Conservation (phyloP, 345 rosid species). For the Lenwebbia sp. region DNA sequence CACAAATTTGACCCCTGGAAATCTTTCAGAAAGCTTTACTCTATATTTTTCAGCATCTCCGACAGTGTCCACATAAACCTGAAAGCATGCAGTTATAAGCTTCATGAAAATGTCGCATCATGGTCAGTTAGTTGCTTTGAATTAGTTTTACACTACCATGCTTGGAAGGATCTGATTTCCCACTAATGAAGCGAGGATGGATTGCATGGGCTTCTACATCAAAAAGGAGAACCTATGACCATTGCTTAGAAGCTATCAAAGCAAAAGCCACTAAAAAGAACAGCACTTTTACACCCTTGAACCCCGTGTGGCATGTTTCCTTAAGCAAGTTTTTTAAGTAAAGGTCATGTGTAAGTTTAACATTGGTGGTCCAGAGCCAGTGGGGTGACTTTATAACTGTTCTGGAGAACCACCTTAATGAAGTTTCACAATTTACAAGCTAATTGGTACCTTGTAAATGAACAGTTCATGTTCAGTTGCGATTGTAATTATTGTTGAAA, state of each 20-base stretch:
- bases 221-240: background rate
- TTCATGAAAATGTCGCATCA: background rate
- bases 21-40: slow-evolving; percentile 64
- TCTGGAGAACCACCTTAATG: background rate
- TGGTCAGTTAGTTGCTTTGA: background rate
- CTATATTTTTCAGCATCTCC: slow-evolving; percentile 93
- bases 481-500: too few species aligned
- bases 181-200: background rate
- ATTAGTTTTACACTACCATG: background rate
- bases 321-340: background rate
- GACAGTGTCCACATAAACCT: slow-evolving; percentile 89
- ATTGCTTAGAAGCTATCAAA: background rate
- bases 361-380: background rate
- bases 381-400: background rate
- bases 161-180: background rate
- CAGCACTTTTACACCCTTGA: background rate
- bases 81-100: slow-evolving; percentile 1
- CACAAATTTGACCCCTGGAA: slow-evolving; percentile 68
- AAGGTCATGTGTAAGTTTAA: background rate
- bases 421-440: background rate
- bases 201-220: background rate
- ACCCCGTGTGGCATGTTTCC: background rate
- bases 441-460: background rate
- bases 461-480: background rate
- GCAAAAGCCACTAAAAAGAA: background rate